Percentiles rank a stretch among this genome's conserved stretches.
Evolutionary conservation across 164 flowering plant species (phyloP).

Genomic region (Piper betle): DNA sequence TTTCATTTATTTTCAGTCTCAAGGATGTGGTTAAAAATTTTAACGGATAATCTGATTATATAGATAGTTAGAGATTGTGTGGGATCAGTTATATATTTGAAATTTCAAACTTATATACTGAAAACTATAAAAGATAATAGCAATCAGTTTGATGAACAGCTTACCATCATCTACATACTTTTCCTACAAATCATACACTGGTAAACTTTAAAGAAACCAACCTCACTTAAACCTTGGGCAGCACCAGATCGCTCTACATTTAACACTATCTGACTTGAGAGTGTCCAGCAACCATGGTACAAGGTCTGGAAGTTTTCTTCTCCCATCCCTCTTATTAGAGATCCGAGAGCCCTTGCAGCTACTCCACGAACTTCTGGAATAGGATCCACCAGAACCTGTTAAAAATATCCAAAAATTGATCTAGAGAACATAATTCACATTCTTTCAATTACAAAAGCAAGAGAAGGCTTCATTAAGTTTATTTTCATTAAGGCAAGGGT

Average conservation of each 20-base stretch:
- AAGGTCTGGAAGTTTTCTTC: conserved; percentile 97
- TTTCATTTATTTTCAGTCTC: too few relatives aligned
- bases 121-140: not conserved
- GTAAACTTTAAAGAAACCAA: conserved; percentile 7
- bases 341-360: conserved; percentile 95
- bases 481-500: too few relatives aligned
- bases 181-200: not conserved
- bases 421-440: not conserved
- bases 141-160: not conserved
- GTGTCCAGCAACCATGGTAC: conserved; percentile 91
- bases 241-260: conserved; percentile 99
- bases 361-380: conserved; percentile 97
- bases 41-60: too few relatives aligned
- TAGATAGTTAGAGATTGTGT: too few relatives aligned
- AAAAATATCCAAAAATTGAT: not conserved
- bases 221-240: conserved; percentile 99
- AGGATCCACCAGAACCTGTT: conserved; percentile 95
- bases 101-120: too few relatives aligned
- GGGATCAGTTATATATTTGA: too few relatives aligned
- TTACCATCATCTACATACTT: not conserved
- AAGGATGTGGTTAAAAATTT: too few relatives aligned
- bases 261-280: conserved; percentile 80
- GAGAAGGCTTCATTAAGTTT: not conserved
- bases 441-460: too few relatives aligned
- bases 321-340: conserved; percentile 97